Evolutionary conservation across 108 stramenopile species (phyloP).

Genomic region (Cyclotella baltica): DNA sequence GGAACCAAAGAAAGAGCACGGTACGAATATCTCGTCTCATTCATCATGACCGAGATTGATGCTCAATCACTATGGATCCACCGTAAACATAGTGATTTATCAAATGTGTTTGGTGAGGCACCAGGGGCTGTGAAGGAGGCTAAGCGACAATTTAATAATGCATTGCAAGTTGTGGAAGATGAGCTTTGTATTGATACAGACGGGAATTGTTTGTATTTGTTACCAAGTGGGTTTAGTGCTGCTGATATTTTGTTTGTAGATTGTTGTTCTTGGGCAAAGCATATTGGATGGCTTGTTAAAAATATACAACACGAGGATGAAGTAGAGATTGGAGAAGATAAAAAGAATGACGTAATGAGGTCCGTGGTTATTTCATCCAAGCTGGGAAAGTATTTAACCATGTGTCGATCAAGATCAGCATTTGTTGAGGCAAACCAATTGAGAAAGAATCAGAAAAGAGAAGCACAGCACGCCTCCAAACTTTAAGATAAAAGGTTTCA

Average conservation of each 20-base stretch:
- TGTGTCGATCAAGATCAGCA: slow-evolving; percentile 58
- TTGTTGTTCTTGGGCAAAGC: slow-evolving; percentile 75
- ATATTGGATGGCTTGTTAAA: slow-evolving; percentile 70
- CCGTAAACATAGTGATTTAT: slow-evolving; percentile 70
- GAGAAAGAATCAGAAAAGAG: slow-evolving; percentile 31
- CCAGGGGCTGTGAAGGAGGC: slow-evolving; percentile 73
- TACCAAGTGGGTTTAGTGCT: slow-evolving; percentile 64
- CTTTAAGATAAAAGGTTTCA: slow-evolving; percentile 16
- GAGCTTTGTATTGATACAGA: slow-evolving; percentile 40
- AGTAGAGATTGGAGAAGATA: background rate
- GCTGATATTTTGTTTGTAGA: slow-evolving; percentile 80
- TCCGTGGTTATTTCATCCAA: slow-evolving; percentile 12
- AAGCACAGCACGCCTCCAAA: slow-evolving; percentile 22
- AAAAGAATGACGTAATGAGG: background rate
- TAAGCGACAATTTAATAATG: slow-evolving; percentile 61
- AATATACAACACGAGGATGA: background rate
- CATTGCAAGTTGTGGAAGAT: slow-evolving; percentile 33
- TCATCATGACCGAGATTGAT: slow-evolving; percentile 73
- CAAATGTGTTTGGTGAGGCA: slow-evolving; percentile 60
- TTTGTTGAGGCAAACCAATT: slow-evolving; percentile 44
- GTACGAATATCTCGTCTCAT: slow-evolving; percentile 72
- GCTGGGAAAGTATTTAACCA: slow-evolving; percentile 45
- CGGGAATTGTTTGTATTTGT: slow-evolving; percentile 33
- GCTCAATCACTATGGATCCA: slow-evolving; percentile 83
- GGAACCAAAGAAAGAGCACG: slow-evolving; percentile 63